A percentile compares a stretch with the other conserved stretches of the same genome.
phyloP scores from a whole-genome alignment of 768 basidiomycete species.

The Lyophyllum semitale region DNA sequence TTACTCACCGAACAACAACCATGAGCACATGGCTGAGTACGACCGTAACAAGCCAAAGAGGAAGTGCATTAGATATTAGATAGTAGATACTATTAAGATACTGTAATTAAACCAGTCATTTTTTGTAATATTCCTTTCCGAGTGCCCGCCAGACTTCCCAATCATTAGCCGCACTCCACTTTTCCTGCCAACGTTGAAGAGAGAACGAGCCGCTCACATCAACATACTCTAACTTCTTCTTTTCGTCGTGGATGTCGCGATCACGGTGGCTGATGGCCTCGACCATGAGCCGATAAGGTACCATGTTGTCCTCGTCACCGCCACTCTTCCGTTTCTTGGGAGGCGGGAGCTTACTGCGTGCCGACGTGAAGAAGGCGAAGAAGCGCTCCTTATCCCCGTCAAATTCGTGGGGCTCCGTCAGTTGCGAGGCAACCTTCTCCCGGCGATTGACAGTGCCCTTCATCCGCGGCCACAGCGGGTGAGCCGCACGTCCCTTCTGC shows the following conservation, averaged over 20 bases:
- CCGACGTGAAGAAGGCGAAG: not conserved
- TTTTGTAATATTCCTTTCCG: not conserved
- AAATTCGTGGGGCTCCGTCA: not conserved
- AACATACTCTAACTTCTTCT: not conserved
- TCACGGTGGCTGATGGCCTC: not conserved
- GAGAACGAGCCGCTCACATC: not conserved
- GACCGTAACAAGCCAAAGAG: not conserved
- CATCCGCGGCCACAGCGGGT: not conserved
- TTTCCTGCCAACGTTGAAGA: not conserved
- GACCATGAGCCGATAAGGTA: not conserved
- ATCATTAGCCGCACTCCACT: not conserved
- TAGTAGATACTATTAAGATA: not conserved
- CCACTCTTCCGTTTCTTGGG: not conserved
- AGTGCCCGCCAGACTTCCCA: not conserved
- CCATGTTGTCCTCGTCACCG: not conserved
- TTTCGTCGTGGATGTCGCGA: not conserved
- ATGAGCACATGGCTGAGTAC: slow-evolving; percentile 4
- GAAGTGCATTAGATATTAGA: not conserved
- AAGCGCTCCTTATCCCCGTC: not conserved
- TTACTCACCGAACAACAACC: slow-evolving; percentile 6
- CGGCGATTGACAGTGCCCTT: not conserved
- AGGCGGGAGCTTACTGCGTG: too few species aligned
- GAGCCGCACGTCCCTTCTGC: not conserved
- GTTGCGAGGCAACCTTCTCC: not conserved
- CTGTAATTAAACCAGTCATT: not conserved